phyloP scores from a whole-genome alignment of 2,329 filamentous ascomycete genomes.

The Chaetomium sp. region DNA sequence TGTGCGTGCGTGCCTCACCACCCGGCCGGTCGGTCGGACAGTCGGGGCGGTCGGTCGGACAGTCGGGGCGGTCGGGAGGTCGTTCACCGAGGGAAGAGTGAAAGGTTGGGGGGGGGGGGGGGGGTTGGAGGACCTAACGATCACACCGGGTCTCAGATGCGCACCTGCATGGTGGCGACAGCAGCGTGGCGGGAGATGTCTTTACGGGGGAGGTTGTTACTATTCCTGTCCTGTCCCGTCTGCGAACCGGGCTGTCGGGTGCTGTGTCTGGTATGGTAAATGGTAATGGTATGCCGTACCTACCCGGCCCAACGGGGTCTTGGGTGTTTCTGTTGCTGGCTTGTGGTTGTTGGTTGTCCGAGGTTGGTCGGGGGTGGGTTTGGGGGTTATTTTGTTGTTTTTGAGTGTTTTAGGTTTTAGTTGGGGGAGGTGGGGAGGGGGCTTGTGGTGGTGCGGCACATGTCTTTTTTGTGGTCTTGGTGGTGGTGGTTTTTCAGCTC shows the following conservation, averaged over 20 bases:
- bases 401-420: not conserved
- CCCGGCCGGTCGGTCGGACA: not conserved
- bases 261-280: not conserved
- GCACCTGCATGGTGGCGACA: constrained; percentile 9
- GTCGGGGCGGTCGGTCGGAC: not conserved
- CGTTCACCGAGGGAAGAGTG: not conserved
- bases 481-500: constrained; percentile 1
- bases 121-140: not conserved
- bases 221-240: constrained; percentile 24
- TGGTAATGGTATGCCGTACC: not conserved
- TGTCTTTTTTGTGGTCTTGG: not conserved
- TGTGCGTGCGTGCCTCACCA: not conserved
- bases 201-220: constrained; percentile 4
- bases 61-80: not conserved
- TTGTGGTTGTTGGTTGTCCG: constrained; percentile 3
- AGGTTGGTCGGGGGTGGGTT: not conserved
- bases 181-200: not conserved
- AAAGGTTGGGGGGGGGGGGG: too few species aligned
- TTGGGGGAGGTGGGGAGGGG: too few species aligned
- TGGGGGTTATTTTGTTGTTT: constrained; percentile 1
- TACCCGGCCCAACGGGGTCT: not conserved
- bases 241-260: not conserved
- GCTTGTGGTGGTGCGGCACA: constrained; percentile 7
- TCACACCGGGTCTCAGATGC: constrained; percentile 4
- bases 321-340: not conserved